Evolutionary conservation across 192 early-diverging fungal genomes (phyloP).

Genomic region (Backusella luteola): DNA sequence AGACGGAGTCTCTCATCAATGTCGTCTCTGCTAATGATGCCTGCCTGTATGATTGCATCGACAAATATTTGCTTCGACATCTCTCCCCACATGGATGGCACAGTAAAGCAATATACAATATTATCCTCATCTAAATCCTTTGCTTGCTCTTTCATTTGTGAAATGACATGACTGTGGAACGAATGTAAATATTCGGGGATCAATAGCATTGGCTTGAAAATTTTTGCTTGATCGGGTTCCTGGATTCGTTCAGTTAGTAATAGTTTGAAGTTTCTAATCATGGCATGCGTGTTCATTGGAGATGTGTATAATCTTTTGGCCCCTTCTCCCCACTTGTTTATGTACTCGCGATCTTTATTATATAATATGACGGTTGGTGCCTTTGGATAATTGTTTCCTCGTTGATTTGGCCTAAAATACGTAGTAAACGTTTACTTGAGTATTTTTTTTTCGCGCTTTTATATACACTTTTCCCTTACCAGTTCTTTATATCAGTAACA

Average conservation of each 20-base stretch:
- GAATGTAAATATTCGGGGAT: not conserved
- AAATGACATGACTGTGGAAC: not conserved
- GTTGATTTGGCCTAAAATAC: slow-evolving; percentile 28
- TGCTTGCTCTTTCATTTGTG: not conserved
- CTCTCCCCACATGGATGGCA: slow-evolving; percentile 2
- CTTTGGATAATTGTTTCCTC: slow-evolving; percentile 29
- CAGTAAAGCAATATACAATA: not conserved
- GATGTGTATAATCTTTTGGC: slow-evolving; percentile 12
- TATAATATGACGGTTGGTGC: slow-evolving; percentile 38
- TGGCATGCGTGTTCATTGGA: not conserved
- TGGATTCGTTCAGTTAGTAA: not conserved
- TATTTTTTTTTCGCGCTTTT: not conserved
- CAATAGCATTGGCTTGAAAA: not conserved
- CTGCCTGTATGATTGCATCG: not conserved
- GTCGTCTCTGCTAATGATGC: not conserved
- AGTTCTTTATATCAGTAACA: not conserved
- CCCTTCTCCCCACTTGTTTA: slow-evolving; percentile 35
- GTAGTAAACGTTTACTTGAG: not conserved
- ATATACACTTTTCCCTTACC: not conserved
- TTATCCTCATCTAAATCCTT: not conserved
- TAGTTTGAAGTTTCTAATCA: not conserved
- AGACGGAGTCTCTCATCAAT: not conserved
- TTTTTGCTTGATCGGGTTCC: not conserved
- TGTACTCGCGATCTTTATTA: slow-evolving; percentile 29
- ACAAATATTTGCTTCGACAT: not conserved